These are phyloP conservation scores for Camelina neglecta DNA, from an alignment of 345 rosid species.

Conservation along the genomic window DNA sequence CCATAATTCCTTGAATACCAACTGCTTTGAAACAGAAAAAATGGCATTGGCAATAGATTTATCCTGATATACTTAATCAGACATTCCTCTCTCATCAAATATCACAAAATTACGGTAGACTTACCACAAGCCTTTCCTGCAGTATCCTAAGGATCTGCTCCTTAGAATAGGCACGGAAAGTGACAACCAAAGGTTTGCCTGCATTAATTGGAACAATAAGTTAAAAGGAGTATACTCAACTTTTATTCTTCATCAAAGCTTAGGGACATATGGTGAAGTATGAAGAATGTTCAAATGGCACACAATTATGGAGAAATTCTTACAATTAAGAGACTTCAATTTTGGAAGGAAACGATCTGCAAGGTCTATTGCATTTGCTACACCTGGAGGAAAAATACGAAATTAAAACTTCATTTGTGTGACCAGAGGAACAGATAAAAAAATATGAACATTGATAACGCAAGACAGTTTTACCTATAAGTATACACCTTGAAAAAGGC, in stretches of 20 bases:
- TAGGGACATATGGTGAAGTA: background rate
- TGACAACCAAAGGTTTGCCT: slow-evolving; percentile 88
- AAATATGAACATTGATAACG: slow-evolving; percentile 2
- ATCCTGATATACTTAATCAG: background rate
- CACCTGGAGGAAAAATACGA: slow-evolving; percentile 52
- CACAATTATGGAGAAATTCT: slow-evolving; percentile 40
- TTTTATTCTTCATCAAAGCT: background rate
- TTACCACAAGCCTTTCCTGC: slow-evolving; percentile 84
- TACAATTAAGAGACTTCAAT: slow-evolving; percentile 74
- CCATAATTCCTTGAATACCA: too few relatives aligned
- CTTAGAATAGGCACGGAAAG: slow-evolving; percentile 78
- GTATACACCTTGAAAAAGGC: slow-evolving; percentile 74
- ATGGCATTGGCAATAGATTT: background rate
- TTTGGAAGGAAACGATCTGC: slow-evolving; percentile 91
- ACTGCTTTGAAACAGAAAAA: too few relatives aligned
- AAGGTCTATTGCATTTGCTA: slow-evolving; percentile 88
- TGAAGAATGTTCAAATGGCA: background rate
- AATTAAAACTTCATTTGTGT: background rate
- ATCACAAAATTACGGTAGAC: slow-evolving; percentile 9
- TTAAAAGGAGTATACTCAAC: background rate
- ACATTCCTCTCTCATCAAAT: background rate
- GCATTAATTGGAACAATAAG: slow-evolving; percentile 20
- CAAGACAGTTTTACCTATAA: slow-evolving; percentile 63
- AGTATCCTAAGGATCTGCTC: slow-evolving; percentile 79
- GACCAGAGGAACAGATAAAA: slow-evolving; percentile 52